These are phyloP conservation scores for Chrysoporthe puriensis DNA, from an alignment of 2,329 filamentous ascomycete species.

Conservation along the genomic window DNA sequence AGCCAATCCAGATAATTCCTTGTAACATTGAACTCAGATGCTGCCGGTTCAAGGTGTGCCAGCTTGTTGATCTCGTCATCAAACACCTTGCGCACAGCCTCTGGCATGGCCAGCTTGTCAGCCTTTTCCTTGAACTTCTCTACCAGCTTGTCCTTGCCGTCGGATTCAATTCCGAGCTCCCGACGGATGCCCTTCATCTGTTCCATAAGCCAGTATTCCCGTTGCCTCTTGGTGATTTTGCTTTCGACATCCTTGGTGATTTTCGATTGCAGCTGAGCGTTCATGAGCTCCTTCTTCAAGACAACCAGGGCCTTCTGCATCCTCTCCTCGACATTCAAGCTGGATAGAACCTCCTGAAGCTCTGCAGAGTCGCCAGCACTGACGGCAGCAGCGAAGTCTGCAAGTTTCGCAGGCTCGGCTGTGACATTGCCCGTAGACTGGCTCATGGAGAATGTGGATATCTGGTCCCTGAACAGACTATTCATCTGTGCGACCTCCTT, in stretches of 20 bases:
- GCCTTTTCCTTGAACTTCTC: conserved; percentile 98
- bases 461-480: conserved; percentile 93
- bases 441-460: conserved; percentile 95
- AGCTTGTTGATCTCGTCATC: conserved; percentile 98
- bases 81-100: conserved; percentile 94
- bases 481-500: conserved; percentile 96
- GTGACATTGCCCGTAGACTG: conserved; percentile 94
- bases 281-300: conserved; percentile 98
- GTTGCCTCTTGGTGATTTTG: conserved; percentile 95
- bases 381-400: conserved; percentile 95
- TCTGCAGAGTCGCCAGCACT: conserved; percentile 92
- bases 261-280: conserved; percentile 94
- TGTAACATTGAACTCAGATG: conserved; percentile 98
- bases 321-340: conserved; percentile 88
- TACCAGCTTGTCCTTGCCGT: conserved; percentile 97
- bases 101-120: conserved; percentile 91
- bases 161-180: conserved; percentile 93
- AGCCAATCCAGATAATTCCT: conserved; percentile 98
- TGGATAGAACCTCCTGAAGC: conserved; percentile 87
- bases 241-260: conserved; percentile 97
- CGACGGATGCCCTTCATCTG: conserved; percentile 99
- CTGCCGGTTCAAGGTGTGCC: conserved; percentile 89
- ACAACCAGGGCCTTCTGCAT: conserved; percentile 90
- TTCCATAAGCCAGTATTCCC: conserved; percentile 98
- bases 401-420: conserved; percentile 90